These are phyloP conservation scores for Sicyos baderoa DNA, from an alignment of 306 rosid species.

Conservation along the genomic window DNA sequence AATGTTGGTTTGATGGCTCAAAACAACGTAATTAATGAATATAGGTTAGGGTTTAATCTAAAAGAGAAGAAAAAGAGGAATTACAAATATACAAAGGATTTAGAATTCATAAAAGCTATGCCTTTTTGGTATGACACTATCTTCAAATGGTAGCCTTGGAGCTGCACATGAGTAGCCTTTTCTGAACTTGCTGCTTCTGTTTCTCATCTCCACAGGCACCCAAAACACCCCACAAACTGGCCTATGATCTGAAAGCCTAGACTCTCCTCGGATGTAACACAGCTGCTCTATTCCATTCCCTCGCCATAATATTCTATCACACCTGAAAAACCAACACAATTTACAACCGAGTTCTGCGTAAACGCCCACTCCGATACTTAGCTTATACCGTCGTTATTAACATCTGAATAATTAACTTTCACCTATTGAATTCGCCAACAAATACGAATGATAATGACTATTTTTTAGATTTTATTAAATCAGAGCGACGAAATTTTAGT, in stretches of 20 bases:
- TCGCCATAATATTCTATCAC: slow-evolving; percentile 82
- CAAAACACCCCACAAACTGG: slow-evolving; percentile 69
- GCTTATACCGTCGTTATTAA: no score
- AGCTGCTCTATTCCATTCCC: slow-evolving; percentile 60
- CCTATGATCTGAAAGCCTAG: slow-evolving; percentile 78
- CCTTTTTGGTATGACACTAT: slow-evolving; percentile 54
- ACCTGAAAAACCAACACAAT: slow-evolving; percentile 34
- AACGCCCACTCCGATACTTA: background rate
- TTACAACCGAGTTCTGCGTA: background rate
- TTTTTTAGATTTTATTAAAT: no score
- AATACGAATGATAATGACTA: no score
- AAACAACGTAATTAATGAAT: no score
- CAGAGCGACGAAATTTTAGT: no score
- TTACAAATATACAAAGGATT: background rate
- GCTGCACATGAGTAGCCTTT: slow-evolving; percentile 55
- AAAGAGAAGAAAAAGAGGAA: background rate
- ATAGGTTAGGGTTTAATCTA: background rate
- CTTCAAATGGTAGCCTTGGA: slow-evolving; percentile 50
- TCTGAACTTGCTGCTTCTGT: slow-evolving; percentile 52
- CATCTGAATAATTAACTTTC: no score
- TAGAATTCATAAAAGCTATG: slow-evolving; percentile 64
- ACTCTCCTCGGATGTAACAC: slow-evolving; percentile 69
- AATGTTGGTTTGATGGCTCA: no score
- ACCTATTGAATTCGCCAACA: no score
- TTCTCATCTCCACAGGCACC: slow-evolving; percentile 45